A percentile compares a stretch with the other conserved stretches of the same genome.
Conservation (phyloP, 495 filamentous ascomycete genomes). For the Aspergillus nidulans region DNA sequence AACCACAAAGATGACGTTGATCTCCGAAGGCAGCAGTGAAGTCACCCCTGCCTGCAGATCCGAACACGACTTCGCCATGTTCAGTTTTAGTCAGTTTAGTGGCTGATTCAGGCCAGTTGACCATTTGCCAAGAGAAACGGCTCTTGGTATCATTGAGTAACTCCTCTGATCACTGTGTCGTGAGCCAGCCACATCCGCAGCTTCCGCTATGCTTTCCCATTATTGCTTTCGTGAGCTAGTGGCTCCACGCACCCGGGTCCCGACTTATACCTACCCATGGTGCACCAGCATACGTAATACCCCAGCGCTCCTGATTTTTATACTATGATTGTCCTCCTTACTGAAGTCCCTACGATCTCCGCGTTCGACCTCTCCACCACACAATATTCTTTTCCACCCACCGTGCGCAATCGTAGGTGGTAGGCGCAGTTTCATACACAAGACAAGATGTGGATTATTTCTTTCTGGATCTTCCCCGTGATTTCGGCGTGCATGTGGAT, state of each 20-base stretch:
- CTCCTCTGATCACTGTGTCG: background rate
- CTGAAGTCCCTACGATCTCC: background rate
- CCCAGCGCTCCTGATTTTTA: background rate
- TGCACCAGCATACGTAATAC: constrained; percentile 3
- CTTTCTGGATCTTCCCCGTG: constrained; percentile 73
- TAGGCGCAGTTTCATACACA: background rate
- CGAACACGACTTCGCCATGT: background rate
- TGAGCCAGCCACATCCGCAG: constrained; percentile 11
- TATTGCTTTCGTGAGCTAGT: background rate
- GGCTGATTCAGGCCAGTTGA: background rate
- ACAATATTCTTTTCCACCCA: background rate
- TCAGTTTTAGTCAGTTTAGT: background rate
- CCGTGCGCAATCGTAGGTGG: background rate
- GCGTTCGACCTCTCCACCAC: background rate
- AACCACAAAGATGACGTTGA: background rate
- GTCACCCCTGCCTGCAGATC: constrained; percentile 7
- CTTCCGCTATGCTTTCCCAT: background rate
- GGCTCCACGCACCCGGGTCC: too few species aligned
- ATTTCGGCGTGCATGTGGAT: constrained; percentile 80
- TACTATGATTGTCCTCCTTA: background rate
- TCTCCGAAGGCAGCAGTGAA: background rate
- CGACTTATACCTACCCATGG: too few species aligned
- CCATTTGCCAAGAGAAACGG: background rate
- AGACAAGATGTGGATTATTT: constrained; percentile 46
- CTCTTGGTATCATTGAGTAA: background rate